Evolutionary conservation across 331 rosid species (phyloP).

Genomic region (Prunus yedoensis): DNA sequence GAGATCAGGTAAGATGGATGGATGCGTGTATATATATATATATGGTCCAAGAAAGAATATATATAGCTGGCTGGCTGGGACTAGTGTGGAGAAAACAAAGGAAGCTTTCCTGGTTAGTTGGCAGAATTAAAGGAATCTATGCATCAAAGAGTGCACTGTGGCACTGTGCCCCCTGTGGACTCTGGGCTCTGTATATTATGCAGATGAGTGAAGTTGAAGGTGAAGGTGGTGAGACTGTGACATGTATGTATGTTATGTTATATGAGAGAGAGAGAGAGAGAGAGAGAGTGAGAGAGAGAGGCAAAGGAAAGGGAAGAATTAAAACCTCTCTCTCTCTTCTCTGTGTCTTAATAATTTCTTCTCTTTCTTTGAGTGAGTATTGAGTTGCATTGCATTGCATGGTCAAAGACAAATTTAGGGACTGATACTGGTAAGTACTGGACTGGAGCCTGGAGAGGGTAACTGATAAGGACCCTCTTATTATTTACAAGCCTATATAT

Average conservation of each 20-base stretch:
- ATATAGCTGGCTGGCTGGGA: no score
- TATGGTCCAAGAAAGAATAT: neutral
- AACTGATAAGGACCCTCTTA: neutral
- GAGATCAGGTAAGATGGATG: neutral
- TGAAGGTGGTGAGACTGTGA: neutral
- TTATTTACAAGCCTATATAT: no score
- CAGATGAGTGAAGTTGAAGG: neutral
- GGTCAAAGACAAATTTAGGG: conserved; percentile 20
- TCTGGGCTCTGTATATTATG: neutral
- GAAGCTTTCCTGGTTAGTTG: conserved; percentile 26
- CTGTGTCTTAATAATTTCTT: no score
- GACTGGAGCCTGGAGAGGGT: neutral
- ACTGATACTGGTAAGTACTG: neutral
- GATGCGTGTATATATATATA: neutral
- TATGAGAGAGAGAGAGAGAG: no score
- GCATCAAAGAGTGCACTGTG: conserved; percentile 20
- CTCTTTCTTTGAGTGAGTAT: no score
- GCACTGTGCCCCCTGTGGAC: conserved; percentile 1
- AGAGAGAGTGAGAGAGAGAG: no score
- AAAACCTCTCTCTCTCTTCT: no score
- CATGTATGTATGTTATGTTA: no score
- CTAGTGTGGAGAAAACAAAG: conserved; percentile 21
- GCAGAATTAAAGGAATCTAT: conserved; percentile 33
- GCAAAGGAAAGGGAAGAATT: no score
- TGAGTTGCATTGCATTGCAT: neutral